Evolutionary conservation across 164 flowering plant species (phyloP).

Genomic region (Buxus sempervirens): DNA sequence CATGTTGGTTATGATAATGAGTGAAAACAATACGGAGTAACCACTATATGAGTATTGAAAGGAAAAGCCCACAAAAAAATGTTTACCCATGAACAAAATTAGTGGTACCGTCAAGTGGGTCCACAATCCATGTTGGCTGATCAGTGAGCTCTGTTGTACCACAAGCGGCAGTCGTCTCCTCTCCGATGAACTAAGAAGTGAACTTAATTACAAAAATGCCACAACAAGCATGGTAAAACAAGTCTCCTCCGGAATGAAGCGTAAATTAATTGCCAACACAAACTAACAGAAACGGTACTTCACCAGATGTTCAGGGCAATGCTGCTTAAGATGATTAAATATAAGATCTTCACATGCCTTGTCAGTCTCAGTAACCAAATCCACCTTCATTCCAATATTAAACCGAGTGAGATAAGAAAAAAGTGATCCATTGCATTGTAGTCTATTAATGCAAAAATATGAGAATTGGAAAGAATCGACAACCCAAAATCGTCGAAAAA

Average conservation of each 20-base stretch:
- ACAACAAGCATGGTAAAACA: background rate
- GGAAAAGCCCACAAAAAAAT: conserved; percentile 1
- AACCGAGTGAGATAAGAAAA: background rate
- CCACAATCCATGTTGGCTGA: conserved; percentile 97
- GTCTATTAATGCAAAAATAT: background rate
- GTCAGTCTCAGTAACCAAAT: conserved; percentile 97
- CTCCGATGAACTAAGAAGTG: conserved; percentile 76
- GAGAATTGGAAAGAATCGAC: background rate
- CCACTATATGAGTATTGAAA: background rate
- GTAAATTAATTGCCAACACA: background rate
- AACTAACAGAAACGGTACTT: background rate
- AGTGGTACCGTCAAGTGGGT: conserved; percentile 97
- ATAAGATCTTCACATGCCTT: conserved; percentile 93
- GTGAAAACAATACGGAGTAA: background rate
- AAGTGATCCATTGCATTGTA: background rate
- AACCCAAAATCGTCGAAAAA: background rate
- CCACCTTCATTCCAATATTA: conserved; percentile 54
- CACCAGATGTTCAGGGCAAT: conserved; percentile 81
- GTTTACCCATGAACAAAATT: conserved; percentile 94
- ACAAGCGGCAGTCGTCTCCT: conserved; percentile 89
- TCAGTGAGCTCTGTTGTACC: conserved; percentile 77
- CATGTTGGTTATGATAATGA: conserved; percentile 5
- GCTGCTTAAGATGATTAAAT: conserved; percentile 66
- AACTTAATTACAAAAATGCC: conserved; percentile 6
- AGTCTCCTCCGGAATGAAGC: background rate